Conservation (phyloP, 108 stramenopile genomes). For the Cyclotella cryptica region DNA sequence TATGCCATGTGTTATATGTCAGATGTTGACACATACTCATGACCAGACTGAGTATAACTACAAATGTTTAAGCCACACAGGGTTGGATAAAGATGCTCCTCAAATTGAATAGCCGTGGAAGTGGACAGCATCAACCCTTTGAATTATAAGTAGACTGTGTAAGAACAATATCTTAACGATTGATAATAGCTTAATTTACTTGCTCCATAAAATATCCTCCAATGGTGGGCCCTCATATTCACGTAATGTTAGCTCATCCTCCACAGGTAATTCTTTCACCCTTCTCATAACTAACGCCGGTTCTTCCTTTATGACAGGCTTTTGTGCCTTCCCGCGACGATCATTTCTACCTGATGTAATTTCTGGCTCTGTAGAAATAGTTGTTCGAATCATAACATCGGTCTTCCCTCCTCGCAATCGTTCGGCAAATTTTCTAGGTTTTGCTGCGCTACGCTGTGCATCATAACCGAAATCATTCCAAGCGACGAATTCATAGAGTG, state of each 20-base stretch:
- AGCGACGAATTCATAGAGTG: constrained; percentile 44
- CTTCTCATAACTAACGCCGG: constrained; percentile 45
- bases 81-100: neutral
- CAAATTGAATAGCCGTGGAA: neutral
- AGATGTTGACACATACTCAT: constrained; percentile 22
- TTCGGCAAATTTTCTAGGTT: neutral
- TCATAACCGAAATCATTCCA: constrained; percentile 25
- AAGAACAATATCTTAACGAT: neutral
- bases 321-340: neutral
- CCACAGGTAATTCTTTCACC: constrained; percentile 46
- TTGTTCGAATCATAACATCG: constrained; percentile 51
- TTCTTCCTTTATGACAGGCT: neutral
- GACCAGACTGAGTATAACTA: neutral
- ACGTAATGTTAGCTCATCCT: constrained; percentile 52
- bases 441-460: constrained; percentile 17
- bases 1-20: constrained; percentile 1
- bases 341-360: neutral
- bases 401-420: constrained; percentile 28
- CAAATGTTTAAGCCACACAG: neutral
- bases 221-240: constrained; percentile 48
- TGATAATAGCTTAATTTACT: neutral
- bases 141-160: neutral
- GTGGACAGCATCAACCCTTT: neutral
- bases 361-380: constrained; percentile 7
- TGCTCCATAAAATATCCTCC: constrained; percentile 31